Conservation (phyloP, 2,329 filamentous ascomycete species). For the Didymella pomorum region DNA sequence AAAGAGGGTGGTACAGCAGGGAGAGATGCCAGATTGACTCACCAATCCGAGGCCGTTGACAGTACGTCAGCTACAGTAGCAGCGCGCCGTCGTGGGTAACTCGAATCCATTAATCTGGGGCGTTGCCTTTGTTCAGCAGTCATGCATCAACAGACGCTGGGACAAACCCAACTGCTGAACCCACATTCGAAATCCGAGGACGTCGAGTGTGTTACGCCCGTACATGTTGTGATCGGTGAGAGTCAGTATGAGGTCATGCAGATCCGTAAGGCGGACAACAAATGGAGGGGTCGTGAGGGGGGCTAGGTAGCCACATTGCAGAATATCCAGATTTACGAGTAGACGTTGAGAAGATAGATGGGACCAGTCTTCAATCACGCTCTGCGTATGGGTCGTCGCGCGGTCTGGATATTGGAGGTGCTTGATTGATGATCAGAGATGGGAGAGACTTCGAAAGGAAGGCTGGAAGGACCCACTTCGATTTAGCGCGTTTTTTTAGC, state of each 20-base stretch:
- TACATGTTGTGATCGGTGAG: constrained; percentile 1
- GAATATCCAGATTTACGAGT: too few relatives aligned
- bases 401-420: too few relatives aligned
- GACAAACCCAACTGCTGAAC: constrained; percentile 39
- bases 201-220: constrained; percentile 17
- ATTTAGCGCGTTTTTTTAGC: constrained; percentile 1
- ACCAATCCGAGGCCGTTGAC: constrained; percentile 19
- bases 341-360: too few relatives aligned
- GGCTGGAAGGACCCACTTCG: background rate
- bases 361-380: too few relatives aligned
- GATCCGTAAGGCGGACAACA: background rate
- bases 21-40: constrained; percentile 47
- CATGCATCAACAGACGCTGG: constrained; percentile 36
- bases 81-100: constrained; percentile 13
- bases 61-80: constrained; percentile 25
- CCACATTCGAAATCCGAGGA: constrained; percentile 40
- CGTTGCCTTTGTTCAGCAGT: constrained; percentile 49
- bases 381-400: too few relatives aligned
- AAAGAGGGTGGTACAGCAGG: constrained; percentile 36
- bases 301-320: background rate
- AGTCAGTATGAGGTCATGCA: background rate
- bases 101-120: constrained; percentile 39
- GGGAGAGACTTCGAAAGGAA: background rate
- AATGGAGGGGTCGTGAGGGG: background rate
- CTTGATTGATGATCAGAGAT: background rate